Base-by-base conservation (phyloP, 352 stramenopile species). In the Phytopythium mirpurense region DNA sequence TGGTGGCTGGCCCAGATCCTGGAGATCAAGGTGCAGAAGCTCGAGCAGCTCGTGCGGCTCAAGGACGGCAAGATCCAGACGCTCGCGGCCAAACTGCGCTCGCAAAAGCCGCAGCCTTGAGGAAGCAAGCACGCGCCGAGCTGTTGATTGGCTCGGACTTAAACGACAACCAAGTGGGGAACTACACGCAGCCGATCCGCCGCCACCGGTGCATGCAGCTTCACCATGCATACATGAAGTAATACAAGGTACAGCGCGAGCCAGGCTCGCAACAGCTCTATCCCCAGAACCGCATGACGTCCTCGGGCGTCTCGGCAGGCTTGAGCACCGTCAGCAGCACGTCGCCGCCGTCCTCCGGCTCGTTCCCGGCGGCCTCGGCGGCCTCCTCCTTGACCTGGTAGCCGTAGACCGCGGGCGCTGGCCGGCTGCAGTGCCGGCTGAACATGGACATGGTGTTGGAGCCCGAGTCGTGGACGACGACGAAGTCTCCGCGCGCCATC, bases 21-120 rank as follows among this genome's bases (percentile, higher is more conserved):
- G 19, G 89, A 98, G 59, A 88, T 96, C 64, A 98, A 98, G 70
- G 85, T 98, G 21, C 75, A 93, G 45, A 98, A 98, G 65, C 73
- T 98, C 18, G 93, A 98, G 73, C 92, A 98, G 68, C 76, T 98
- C 23, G 77, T 98, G 16, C 83, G 90, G 4, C 67, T 98, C 2
- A 98, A 98, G 62, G 93, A 98, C 49, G 78, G 74, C 57, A 97
- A 98, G 57, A 98, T 98, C 54, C 69, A 94, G 62, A 94, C 89
- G 31, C 71, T 97, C 4, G 73, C 87, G 16, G 77, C 80, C n/a
- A 93, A 93, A 51, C 40, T 93, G 43, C 75, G 83, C n/a, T 86
- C 78, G 10, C 78, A 89, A 36, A 89, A 89, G 49, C 72, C 75
- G 0, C 67, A 78, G 26, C 38, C 56, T 41, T 77, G 45, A 68